Conservation (phyloP, 805 yeast species). For the Barnettozyma botsteinii region DNA sequence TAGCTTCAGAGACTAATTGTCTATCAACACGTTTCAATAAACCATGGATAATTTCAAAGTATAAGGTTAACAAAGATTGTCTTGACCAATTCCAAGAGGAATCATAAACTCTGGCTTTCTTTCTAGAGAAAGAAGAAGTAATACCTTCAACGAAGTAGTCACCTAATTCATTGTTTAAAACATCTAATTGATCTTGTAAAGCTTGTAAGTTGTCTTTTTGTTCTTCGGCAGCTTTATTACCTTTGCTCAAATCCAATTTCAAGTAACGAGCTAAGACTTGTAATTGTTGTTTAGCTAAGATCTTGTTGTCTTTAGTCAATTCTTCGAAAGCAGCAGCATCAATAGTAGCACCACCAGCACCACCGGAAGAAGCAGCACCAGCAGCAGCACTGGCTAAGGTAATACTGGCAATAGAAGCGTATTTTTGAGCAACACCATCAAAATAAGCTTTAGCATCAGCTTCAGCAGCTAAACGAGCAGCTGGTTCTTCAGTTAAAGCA, state of each 20-base stretch:
- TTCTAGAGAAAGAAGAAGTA: constrained; percentile 80
- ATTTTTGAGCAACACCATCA: constrained; percentile 76
- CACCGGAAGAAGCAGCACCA: constrained; percentile 43
- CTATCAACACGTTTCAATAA: constrained; percentile 85
- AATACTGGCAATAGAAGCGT: constrained; percentile 79
- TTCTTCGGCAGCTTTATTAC: constrained; percentile 75
- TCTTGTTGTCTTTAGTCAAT: constrained; percentile 42
- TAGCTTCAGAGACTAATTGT: constrained; percentile 94
- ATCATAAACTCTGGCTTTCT: constrained; percentile 94
- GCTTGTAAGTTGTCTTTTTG: constrained; percentile 76
- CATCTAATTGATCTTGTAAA: constrained; percentile 85
- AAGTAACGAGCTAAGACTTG: constrained; percentile 93
- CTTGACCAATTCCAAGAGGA: constrained; percentile 99
- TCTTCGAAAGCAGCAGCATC: constrained; percentile 94
- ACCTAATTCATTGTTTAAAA: constrained; percentile 69
- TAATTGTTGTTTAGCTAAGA: constrained; percentile 50
- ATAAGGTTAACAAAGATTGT: constrained; percentile 91
- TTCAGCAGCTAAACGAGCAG: constrained; percentile 79
- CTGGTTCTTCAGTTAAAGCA: constrained; percentile 88
- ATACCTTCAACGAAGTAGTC: constrained; percentile 92
- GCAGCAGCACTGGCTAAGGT: constrained; percentile 62
- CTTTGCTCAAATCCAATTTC: constrained; percentile 85
- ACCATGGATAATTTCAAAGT: constrained; percentile 94
- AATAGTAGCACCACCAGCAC: constrained; percentile 78
- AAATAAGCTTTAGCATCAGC: constrained; percentile 86